Conservation (phyloP, 192 early-diverging fungal genomes). For the Coemansia reversa region DNA sequence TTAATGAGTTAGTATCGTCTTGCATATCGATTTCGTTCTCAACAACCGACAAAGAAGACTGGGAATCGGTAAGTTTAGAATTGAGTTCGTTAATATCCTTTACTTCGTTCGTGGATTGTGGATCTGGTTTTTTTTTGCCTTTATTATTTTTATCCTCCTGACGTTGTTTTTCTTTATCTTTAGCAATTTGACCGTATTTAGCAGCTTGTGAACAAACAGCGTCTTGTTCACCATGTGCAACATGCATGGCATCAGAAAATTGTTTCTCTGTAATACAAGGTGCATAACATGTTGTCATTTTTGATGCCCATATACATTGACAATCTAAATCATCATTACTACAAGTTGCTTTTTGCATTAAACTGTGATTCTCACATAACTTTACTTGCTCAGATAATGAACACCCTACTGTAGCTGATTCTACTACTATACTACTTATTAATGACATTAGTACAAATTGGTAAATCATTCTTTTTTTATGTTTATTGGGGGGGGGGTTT, state of each 20-base stretch:
- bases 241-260: slow-evolving; percentile 41
- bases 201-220: slow-evolving; percentile 47
- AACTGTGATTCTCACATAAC: slow-evolving; percentile 48
- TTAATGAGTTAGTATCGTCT: too few relatives aligned
- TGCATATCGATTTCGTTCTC: too few relatives aligned
- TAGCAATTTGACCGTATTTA: slow-evolving; percentile 48
- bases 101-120: neutral
- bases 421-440: too few relatives aligned
- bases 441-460: too few relatives aligned
- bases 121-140: slow-evolving; percentile 20
- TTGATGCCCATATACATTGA: slow-evolving; percentile 48
- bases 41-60: too few relatives aligned
- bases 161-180: slow-evolving; percentile 45
- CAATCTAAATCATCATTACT: slow-evolving; percentile 48
- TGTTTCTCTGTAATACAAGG: slow-evolving; percentile 45
- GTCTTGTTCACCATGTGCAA: slow-evolving; percentile 37
- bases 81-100: slow-evolving; percentile 50
- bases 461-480: too few relatives aligned
- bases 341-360: slow-evolving; percentile 46
- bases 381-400: slow-evolving; percentile 43
- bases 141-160: slow-evolving; percentile 37
- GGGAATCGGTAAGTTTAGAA: slow-evolving; percentile 4
- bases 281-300: slow-evolving; percentile 37
- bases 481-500: too few relatives aligned
- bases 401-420: slow-evolving; percentile 11